Percentiles rank a stretch among this genome's conserved stretches.
These are phyloP conservation scores for Penicillium sp. DNA, from an alignment of 2,329 filamentous ascomycete species.

Conservation along the genomic window DNA sequence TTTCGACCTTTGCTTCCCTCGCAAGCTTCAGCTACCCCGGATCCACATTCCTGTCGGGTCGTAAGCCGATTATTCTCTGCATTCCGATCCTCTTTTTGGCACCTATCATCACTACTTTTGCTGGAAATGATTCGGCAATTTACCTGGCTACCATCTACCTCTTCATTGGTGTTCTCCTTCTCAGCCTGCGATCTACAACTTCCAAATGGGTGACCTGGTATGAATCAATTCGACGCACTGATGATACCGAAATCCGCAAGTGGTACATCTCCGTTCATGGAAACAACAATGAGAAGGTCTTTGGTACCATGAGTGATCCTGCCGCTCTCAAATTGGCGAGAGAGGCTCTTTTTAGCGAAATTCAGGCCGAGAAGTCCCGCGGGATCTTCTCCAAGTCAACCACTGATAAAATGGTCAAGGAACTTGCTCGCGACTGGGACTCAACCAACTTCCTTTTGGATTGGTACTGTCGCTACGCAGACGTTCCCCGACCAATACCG, in stretches of 20 bases:
- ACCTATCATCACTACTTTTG: conserved; percentile 62
- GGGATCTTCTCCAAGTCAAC: conserved; percentile 52
- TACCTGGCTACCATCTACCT: conserved; percentile 62
- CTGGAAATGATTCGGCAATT: conserved; percentile 60
- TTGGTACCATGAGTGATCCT: conserved; percentile 55
- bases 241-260: conserved; percentile 48
- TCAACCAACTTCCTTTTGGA: conserved; percentile 61
- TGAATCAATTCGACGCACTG: conserved; percentile 46
- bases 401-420: conserved; percentile 55
- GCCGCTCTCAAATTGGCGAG: conserved; percentile 57
- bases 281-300: conserved; percentile 46
- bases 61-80: conserved; percentile 61
- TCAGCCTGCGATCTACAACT: conserved; percentile 61
- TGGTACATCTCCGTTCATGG: conserved; percentile 47
- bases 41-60: conserved; percentile 63
- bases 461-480: conserved; percentile 58
- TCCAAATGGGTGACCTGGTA: conserved; percentile 66
- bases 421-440: conserved; percentile 59
- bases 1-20: conserved; percentile 62
- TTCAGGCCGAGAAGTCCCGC: conserved; percentile 53
- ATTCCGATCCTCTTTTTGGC: conserved; percentile 64
- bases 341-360: conserved; percentile 53
- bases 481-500: conserved; percentile 57
- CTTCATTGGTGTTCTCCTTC: conserved; percentile 59
- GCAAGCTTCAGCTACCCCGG: conserved; percentile 61